Base-by-base conservation (phyloP, 208 protist species). In the Cochliopodium minus region DNA sequence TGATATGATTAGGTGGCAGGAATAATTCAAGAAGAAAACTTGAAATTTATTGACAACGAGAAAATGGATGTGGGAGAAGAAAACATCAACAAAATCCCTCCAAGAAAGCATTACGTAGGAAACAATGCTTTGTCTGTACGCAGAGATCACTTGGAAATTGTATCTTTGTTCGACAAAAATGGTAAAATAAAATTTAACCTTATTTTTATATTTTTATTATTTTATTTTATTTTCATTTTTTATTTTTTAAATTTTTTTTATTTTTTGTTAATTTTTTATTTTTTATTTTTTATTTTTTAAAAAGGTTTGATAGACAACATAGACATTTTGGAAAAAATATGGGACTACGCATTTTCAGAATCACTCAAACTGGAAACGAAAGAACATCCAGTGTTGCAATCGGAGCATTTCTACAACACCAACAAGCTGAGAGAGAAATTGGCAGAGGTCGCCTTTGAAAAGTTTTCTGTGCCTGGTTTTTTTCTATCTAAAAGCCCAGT, bases 391-490 rank as follows among this genome's bases (percentile, higher is more conserved):
- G 28, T 73, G 2, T 39, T 70, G 9, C 7, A 70, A 7, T 33
- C 53, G 23, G 65, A 73, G 35, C 26, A 40, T 11, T 28, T 61
- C 4, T 40, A 34, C 38, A 67, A 54, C 25, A 36, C 55, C 2
- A 0, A 6, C 6, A 6, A 33, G 4, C n/a, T 34, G 28, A 48
- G 73, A 29, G 69, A 74, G 57, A 65, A 59, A 36, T 32, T 70
- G 26, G 26, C 49, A 15, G 49, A 67, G 36, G 30, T 74, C 0
- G 13, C 64, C 2, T 78, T 78, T 47, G 72, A 78, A 32, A 66
- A 48, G 23, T 72, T 65, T 29, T 57, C 66, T 15, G 51, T 49
- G 0, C 69, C 72, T 15, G 64, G 52, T 25, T 34, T 72, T 32
- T 74, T 64, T 35, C 28, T 78, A 28, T 32, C 59, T 23, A 72